These are phyloP conservation scores for Omphalea diandra DNA, from an alignment of 441 rosid genomes.

Conservation along the genomic window DNA sequence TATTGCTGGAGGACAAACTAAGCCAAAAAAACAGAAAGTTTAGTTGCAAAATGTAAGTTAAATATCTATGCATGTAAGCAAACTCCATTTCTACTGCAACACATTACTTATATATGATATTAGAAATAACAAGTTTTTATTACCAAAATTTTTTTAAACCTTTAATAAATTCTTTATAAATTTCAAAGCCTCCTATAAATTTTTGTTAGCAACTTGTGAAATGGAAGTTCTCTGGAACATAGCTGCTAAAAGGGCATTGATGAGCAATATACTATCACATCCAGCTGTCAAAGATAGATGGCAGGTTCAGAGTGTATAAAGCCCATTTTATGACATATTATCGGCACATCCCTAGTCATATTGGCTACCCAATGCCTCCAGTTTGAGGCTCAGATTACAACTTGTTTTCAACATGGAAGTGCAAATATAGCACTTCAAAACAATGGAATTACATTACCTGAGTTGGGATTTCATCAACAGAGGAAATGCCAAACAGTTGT, in stretches of 20 bases:
- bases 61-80: constrained; percentile 12
- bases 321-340: not conserved
- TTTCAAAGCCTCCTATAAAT: no score
- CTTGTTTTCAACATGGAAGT: constrained; percentile 1
- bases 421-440: not conserved
- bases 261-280: not conserved
- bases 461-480: constrained; percentile 60
- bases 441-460: constrained; percentile 48
- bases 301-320: not conserved
- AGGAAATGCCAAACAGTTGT: constrained; percentile 59
- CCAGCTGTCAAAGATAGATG: not conserved
- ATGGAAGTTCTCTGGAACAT: not conserved
- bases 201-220: not conserved
- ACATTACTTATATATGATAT: not conserved
- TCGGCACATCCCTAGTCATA: not conserved
- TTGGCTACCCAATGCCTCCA: not conserved
- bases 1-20: constrained; percentile 84
- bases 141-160: not conserved
- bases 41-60: constrained; percentile 16
- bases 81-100: constrained; percentile 2
- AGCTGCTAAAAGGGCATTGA: not conserved
- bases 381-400: not conserved
- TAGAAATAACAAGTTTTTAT: not conserved
- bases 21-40: not conserved
- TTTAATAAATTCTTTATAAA: not conserved